Evolutionary conservation across 2,329 filamentous ascomycete species (phyloP).

Genomic region (Talaromyces sp.): DNA sequence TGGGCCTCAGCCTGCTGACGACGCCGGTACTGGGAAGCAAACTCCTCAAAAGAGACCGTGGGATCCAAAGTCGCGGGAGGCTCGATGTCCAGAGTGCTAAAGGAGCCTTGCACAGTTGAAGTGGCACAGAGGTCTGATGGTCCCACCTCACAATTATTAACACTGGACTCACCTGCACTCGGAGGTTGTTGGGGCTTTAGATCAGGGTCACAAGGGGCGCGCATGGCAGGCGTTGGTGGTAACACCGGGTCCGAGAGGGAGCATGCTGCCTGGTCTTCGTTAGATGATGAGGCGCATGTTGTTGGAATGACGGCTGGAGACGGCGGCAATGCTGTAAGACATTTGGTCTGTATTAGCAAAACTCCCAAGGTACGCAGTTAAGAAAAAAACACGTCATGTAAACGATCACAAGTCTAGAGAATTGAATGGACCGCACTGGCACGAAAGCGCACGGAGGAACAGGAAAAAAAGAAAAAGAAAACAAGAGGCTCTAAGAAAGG

Average conservation of each 20-base stretch:
- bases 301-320: constrained; percentile 25
- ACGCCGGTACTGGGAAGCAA: constrained; percentile 38
- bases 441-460: background rate
- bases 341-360: background rate
- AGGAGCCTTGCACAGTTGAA: background rate
- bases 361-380: background rate
- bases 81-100: constrained; percentile 12
- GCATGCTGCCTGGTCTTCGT: constrained; percentile 20
- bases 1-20: constrained; percentile 38
- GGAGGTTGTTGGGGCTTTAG: constrained; percentile 17
- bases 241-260: constrained; percentile 22
- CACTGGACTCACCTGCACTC: constrained; percentile 29
- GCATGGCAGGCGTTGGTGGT: constrained; percentile 17
- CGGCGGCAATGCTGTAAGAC: constrained; percentile 25
- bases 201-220: constrained; percentile 8
- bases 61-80: constrained; percentile 12
- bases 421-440: background rate
- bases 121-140: background rate
- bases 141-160: constrained; percentile 3
- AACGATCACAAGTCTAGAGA: background rate
- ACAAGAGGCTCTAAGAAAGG: constrained; percentile 10
- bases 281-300: constrained; percentile 29
- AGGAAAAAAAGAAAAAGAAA: constrained; percentile 15
- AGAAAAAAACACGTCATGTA: background rate
- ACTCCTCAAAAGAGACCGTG: constrained; percentile 39